Percentiles rank a stretch among this genome's conserved stretches.
Evolutionary conservation across 23 red algal species (phyloP).

Genomic region (Gracilaria gracilis): DNA sequence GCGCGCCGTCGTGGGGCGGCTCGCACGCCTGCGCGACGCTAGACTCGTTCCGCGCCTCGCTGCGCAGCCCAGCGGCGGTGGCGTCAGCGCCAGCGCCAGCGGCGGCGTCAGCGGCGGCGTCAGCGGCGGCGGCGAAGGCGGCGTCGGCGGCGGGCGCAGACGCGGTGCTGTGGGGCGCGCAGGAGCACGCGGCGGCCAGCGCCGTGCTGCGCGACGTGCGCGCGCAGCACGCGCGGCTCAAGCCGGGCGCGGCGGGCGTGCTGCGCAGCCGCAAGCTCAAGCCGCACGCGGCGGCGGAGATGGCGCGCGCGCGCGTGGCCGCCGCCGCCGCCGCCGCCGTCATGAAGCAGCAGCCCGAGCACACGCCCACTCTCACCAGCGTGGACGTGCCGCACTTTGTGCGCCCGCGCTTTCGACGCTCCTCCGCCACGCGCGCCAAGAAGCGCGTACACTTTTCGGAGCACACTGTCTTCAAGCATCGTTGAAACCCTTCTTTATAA

Average conservation of each 20-base stretch:
- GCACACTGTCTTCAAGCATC: conserved; percentile 2
- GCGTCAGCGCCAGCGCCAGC: not conserved
- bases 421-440: not conserved
- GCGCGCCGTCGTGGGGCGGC: not conserved
- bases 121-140: not conserved
- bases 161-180: conserved; percentile 46
- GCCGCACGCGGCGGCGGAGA: conserved; percentile 63
- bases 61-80: not conserved
- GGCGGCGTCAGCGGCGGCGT: not conserved
- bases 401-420: conserved; percentile 9
- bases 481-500: too few relatives aligned
- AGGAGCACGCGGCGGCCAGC: conserved; percentile 41
- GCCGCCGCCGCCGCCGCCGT: conserved; percentile 57
- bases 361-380: not conserved
- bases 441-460: conserved; percentile 7
- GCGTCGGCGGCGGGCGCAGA: conserved; percentile 1
- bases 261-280: conserved; percentile 26
- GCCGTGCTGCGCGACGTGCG: conserved; percentile 50
- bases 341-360: conserved; percentile 19
- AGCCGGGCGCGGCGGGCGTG: not conserved
- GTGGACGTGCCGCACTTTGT: not conserved
- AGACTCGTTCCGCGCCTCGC: not conserved
- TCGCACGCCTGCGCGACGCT: not conserved
- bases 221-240: conserved; percentile 4
- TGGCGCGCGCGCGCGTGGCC: conserved; percentile 67